Evolutionary conservation across 306 rosid species (phyloP), one percentile per base, ranked within the genome.

Genomic region (Trifolium fragiferum): DNA sequence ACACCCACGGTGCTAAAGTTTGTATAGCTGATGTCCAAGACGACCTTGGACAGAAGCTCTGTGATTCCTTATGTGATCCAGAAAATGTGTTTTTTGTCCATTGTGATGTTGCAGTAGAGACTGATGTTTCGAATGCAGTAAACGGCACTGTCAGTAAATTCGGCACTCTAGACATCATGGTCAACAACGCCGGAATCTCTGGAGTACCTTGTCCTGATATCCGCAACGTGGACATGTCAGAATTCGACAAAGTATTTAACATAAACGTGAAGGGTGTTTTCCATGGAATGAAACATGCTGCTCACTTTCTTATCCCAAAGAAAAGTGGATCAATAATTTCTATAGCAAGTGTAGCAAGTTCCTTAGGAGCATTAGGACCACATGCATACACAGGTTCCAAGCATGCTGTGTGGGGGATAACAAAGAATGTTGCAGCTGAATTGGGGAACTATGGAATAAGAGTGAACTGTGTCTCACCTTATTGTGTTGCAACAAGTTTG

Each of bases 241-340:
- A 93, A 79, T 93, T 91, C 32, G 89, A 93, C 63, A 89, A 83
- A 78, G 90, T 93, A n/a, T 89, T 89, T 20, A 79, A 78, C 27
- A 61, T 91, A 21, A 93, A 93, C 14, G 92, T 82, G 41, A 93
- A 89, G 68, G 98, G 94, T 71, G 93, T 88, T 8, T 91, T 91
- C 77, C 87, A 84, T 15, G 98, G 98, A 8, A 91, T 91, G 90
- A 91, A 93, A 41, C 90, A 89, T 11, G 97, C 96, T 3, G 87
- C 98, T 18, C 20, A 92, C 38, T 66, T 77, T 13, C 87, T 93
- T 91, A 86, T 93, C 40, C 96, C 97, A 0, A 25, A 15, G 33
- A 93, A 85, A 75, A 85, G 68, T 55, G 98, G 98, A n/a, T 85
- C 96, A 46, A 89, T 93, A 23, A 64, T 93, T 79, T 93, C 98